Evolutionary conservation across 345 rosid genomes (phyloP), one percentile per base, ranked within the genome.

Genomic region (Moringa oleifera): DNA sequence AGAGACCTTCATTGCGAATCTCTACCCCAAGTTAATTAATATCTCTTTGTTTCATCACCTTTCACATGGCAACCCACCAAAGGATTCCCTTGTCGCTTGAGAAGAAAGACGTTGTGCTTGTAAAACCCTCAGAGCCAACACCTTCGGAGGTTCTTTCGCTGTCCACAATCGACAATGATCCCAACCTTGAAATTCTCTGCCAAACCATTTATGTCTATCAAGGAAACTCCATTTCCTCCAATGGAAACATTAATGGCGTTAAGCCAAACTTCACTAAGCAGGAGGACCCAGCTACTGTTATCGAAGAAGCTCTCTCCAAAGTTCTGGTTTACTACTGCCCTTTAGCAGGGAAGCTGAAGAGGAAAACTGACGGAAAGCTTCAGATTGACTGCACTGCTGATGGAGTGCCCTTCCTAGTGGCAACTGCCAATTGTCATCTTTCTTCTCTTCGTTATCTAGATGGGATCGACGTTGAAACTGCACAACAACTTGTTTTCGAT

Each of bases 331-430:
- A 71, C 31, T 81, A 75, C 81, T 83, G 81, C 37, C 91, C 89
- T 20, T 76, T 86, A 28, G 85, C 89, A 1, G 89, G 91, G 11
- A 83, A 74, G 68, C 75, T 86, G 51, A 65, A 65, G 75, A 78
- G 85, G 25, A 23, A 68, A 45, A 59, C 54, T 18, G 64, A 79
- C 17, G 66, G 81, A 25, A 77, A 50, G 54, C 81, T 79, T 53
- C 70, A 69, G 63, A 28, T 83, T 31, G 70, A 21, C 23, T 79
- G 83, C 67, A 55, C 58, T 60, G 73, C 67, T 0, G 71, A 72
- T 8, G 86, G 91, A 15, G 91, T 86, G 65, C 83, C 89, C 13
- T 83, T 81, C 51, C 53, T 76, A 16, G 85, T 41, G 28, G 82
- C 87, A 13, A 65, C 66, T 6, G 62, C 78, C 2, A 33, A 57